Base-by-base conservation (phyloP, 2,329 filamentous ascomycete genomes). In the Juglanconis sp. region DNA sequence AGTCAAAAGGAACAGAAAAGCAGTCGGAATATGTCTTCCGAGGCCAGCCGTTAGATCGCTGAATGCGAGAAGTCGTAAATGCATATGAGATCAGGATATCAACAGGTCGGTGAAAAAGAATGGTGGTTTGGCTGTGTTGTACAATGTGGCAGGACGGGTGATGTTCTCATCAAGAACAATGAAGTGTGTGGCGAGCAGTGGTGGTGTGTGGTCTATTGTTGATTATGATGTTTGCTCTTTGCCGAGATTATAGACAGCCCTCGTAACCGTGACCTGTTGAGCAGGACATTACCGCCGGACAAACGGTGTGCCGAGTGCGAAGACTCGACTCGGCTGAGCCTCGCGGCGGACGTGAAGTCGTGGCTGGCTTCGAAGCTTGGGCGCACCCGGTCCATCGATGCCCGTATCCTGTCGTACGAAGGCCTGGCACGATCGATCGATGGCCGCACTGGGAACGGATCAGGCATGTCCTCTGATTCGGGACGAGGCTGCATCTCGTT, bases 281-380 rank as follows among this genome's bases (percentile, higher is more conserved):
- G 63, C 9, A 67, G 61, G 42, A 51, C 56, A 17, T 48, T 48
- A 24, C 46, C 46, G 44, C 60, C 44, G 7, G 53, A 44, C 7
- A 55, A 30, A 40, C 58, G 61, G 36, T 68, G 66, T 30, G 62
- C 72, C 61, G 82, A 87, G 57, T 86, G 83, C 53, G 81, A 85
- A 31, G 90, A 93, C 77, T 97, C 95, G 65, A 96, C 86, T 64
- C 92, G 84, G 52, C 88, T 88, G 66, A 99, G 77, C 71, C 94
- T 87, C 42, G 92, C 92, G 13, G 93, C 93, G 34, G 90, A 93
- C 0, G 94, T 96, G 70, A 97, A 96, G 69, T 98, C 95, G 68
- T 87, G 90, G 73, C 88, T 95, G 42, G 86, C 87, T 75, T 97
- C 94, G 71, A 92, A 96, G 73, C 90, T 94, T 10, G 89, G 84